These are phyloP conservation scores for Candida coleopterorum DNA, from an alignment of 805 yeast genomes.

Conservation along the genomic window DNA sequence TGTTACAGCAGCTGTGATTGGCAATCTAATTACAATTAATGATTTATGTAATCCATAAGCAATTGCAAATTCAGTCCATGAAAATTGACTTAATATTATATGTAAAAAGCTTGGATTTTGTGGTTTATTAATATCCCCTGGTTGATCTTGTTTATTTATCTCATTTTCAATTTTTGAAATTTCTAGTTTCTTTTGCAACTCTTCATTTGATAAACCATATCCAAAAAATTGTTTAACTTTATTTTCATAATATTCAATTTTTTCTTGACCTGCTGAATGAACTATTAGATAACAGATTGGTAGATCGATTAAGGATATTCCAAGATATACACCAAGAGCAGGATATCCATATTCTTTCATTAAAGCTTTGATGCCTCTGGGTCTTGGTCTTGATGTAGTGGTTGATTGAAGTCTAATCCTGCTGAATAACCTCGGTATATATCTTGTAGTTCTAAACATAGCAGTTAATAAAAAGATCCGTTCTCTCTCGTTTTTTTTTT, in stretches of 20 bases:
- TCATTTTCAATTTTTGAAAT: slow-evolving; percentile 26
- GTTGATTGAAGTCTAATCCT: slow-evolving; percentile 15
- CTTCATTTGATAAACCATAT: slow-evolving; percentile 45
- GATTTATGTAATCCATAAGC: slow-evolving; percentile 94
- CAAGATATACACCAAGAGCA: slow-evolving; percentile 81
- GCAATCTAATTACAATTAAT: slow-evolving; percentile 76
- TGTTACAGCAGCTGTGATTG: slow-evolving; percentile 87
- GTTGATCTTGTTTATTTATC: slow-evolving; percentile 13
- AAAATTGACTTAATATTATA: slow-evolving; percentile 35
- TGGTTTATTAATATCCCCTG: slow-evolving; percentile 8
- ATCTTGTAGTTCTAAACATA: slow-evolving; percentile 1
- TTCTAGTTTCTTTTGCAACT: slow-evolving; percentile 32
- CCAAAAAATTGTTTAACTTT: slow-evolving; percentile 60
- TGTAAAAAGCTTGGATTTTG: slow-evolving; percentile 10
- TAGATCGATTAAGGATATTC: slow-evolving; percentile 67
- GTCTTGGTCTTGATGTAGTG: slow-evolving; percentile 9
- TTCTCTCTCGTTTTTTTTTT: background rate
- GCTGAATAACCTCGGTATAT: slow-evolving; percentile 2
- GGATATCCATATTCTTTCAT: slow-evolving; percentile 87
- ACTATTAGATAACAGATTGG: slow-evolving; percentile 81
- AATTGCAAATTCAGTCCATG: slow-evolving; percentile 76
- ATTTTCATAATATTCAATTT: slow-evolving; percentile 64
- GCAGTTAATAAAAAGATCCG: background rate
- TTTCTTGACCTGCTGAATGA: slow-evolving; percentile 83
- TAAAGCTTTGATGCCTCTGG: slow-evolving; percentile 53